These are phyloP conservation scores for Tetradesmus lagerheimii DNA, from an alignment of 139 green algal species.

Conservation along the genomic window DNA sequence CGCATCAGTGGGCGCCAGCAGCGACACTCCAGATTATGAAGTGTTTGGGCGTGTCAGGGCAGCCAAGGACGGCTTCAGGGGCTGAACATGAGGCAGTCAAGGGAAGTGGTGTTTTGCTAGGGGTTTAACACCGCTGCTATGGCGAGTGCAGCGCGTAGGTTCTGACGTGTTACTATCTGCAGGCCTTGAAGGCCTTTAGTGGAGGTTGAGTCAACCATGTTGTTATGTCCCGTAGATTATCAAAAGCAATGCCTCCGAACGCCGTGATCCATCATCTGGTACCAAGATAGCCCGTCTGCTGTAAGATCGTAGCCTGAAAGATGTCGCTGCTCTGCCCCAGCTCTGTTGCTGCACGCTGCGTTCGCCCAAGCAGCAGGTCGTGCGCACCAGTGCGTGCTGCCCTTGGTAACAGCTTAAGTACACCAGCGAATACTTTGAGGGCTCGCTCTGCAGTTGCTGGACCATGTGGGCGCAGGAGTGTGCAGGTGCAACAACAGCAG, in stretches of 20 bases:
- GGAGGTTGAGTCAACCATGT: slow-evolving; percentile 6
- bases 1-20: slow-evolving; percentile 60
- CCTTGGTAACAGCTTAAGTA: neutral
- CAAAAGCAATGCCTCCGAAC: neutral
- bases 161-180: neutral
- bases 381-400: neutral
- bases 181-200: neutral
- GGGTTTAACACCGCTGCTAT: too few relatives aligned
- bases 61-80: slow-evolving; percentile 86
- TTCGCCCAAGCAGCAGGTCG: neutral
- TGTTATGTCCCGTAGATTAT: neutral
- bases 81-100: neutral
- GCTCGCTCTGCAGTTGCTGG: neutral
- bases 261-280: neutral
- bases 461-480: neutral
- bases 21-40: slow-evolving; percentile 59
- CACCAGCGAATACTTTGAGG: neutral
- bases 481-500: slow-evolving; percentile 1
- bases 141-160: neutral
- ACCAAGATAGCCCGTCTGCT: neutral
- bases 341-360: neutral
- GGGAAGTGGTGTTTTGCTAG: too few relatives aligned
- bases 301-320: neutral
- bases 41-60: slow-evolving; percentile 81
- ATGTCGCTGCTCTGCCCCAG: neutral